These are phyloP conservation scores for Taphrina communis DNA, from an alignment of 1,139 yeast species.

Conservation along the genomic window DNA sequence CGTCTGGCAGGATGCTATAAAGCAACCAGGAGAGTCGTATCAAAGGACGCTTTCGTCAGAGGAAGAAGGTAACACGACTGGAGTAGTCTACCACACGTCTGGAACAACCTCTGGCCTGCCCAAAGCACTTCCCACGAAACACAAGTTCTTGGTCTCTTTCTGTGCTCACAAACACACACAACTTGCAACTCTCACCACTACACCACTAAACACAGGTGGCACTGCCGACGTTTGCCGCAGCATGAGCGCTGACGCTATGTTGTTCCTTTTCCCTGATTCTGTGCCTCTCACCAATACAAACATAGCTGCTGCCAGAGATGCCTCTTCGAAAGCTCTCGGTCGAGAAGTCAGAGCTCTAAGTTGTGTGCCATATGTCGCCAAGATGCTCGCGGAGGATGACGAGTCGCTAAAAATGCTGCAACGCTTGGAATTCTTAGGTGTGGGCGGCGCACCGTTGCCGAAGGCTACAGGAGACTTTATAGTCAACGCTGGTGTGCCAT, in stretches of 20 bases:
- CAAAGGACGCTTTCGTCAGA: conserved; percentile 6
- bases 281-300: conserved; percentile 20
- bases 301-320: conserved; percentile 7
- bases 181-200: conserved; percentile 29
- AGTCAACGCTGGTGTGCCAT: conserved; percentile 40
- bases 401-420: conserved; percentile 33
- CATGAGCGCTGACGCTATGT: conserved; percentile 25
- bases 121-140: conserved; percentile 26
- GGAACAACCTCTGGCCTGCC: conserved; percentile 30
- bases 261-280: conserved; percentile 21
- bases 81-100: conserved; percentile 22
- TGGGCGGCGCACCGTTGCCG: conserved; percentile 44
- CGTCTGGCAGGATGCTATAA: conserved; percentile 9
- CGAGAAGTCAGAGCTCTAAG: conserved; percentile 30
- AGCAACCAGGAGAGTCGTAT: conserved; percentile 3
- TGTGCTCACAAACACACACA: conserved; percentile 27
- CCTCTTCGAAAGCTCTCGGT: conserved; percentile 11
- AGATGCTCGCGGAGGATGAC: conserved; percentile 30
- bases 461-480: conserved; percentile 43
- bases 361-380: conserved; percentile 29
- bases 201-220: conserved; percentile 29
- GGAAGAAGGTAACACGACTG: conserved; percentile 19
- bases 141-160: conserved; percentile 25
- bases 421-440: conserved; percentile 38
- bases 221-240: conserved; percentile 34